Evolutionary conservation across 306 rosid genomes (phyloP).

Genomic region (Benincasa hispida): DNA sequence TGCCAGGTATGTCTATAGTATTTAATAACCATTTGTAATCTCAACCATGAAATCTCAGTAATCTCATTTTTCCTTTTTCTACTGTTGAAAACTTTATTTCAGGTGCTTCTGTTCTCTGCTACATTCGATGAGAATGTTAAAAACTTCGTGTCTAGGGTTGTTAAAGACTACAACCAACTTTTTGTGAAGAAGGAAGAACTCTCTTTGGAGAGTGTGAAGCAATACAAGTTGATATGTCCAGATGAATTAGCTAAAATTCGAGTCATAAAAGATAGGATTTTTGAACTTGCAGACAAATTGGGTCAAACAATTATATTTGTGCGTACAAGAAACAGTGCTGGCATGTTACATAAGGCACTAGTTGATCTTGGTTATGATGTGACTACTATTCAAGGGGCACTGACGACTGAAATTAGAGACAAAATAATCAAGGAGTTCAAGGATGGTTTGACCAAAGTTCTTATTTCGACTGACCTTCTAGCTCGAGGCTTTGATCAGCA

Average conservation of each 20-base stretch:
- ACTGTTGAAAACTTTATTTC: slow-evolving; percentile 1
- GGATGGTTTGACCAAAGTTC: slow-evolving; percentile 71
- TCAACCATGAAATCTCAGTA: neutral
- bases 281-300: slow-evolving; percentile 73
- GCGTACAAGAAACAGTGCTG: slow-evolving; percentile 55
- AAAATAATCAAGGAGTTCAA: slow-evolving; percentile 72
- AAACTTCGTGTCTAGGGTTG: slow-evolving; percentile 47
- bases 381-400: slow-evolving; percentile 68
- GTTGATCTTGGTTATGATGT: slow-evolving; percentile 55
- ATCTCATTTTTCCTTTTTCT: neutral
- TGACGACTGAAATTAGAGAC: slow-evolving; percentile 47
- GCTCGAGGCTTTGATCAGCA: slow-evolving; percentile 89
- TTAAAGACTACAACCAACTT: slow-evolving; percentile 56
- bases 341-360: slow-evolving; percentile 44
- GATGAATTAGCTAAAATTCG: slow-evolving; percentile 54
- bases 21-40: too few species aligned
- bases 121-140: slow-evolving; percentile 73
- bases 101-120: slow-evolving; percentile 90
- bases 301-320: slow-evolving; percentile 89
- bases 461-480: slow-evolving; percentile 65
- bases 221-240: slow-evolving; percentile 59
- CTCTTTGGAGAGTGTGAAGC: slow-evolving; percentile 72
- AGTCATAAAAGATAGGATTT: slow-evolving; percentile 50
- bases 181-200: slow-evolving; percentile 79
- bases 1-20: slow-evolving; percentile 55